phyloP scores from a whole-genome alignment of 106 monocot species.

The Acorus calamus region DNA sequence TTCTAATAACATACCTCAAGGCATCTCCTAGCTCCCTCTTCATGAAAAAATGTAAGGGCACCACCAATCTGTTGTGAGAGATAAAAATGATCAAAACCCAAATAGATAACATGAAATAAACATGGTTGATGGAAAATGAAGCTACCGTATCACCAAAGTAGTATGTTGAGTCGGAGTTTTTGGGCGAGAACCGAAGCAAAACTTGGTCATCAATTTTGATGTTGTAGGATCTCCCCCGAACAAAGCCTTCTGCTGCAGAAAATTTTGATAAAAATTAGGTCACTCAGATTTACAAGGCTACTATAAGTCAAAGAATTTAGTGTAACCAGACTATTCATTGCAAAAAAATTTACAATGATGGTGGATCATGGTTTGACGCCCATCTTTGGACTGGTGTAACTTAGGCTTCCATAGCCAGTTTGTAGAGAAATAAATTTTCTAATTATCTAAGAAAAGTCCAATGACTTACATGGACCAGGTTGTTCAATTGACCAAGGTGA shows the following conservation, averaged over 20 bases:
- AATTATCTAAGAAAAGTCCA: conserved; percentile 3
- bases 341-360: too few species aligned
- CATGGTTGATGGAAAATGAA: not conserved
- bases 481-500: conserved; percentile 29
- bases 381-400: too few species aligned
- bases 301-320: not conserved
- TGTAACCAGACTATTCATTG: too few species aligned
- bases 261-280: conserved; percentile 41
- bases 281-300: not conserved
- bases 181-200: conserved; percentile 86
- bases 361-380: too few species aligned
- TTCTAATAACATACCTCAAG: conserved; percentile 53
- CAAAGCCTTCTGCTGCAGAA: conserved; percentile 94
- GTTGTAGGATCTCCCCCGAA: conserved; percentile 95
- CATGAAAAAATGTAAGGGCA: conserved; percentile 85
- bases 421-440: too few species aligned
- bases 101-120: not conserved
- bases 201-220: conserved; percentile 93
- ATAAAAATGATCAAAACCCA: not conserved
- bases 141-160: conserved; percentile 95
- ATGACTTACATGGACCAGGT: conserved; percentile 61
- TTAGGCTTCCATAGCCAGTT: too few species aligned
- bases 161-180: conserved; percentile 78
- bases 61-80: conserved; percentile 76
- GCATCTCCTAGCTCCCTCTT: conserved; percentile 67